Base-by-base conservation (phyloP, 345 rosid genomes). In the Eucalyptus decipiens region DNA sequence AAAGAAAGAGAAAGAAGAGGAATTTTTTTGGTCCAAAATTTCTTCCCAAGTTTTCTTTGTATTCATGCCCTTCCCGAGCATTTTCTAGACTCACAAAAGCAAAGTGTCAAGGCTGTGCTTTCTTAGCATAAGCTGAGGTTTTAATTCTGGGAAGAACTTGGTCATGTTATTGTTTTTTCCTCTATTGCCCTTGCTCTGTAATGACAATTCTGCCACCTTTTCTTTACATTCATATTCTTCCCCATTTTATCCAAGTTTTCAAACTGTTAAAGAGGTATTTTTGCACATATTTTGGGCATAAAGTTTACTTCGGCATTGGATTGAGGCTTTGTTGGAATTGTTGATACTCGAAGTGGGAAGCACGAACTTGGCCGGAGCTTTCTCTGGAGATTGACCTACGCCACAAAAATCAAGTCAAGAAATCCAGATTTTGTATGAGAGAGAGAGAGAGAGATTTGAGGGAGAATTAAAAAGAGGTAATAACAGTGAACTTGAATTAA, bases 1-100 rank as follows among this genome's bases (percentile, higher is more conserved):
- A 30, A 62, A 11, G 0, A 2, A 7, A 14, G 3, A 15, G 18
- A n/a, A 65, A 4, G 9, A 65, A 7, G 19, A 65, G 0, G 7
- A 65, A 7, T 6, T 30, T 4, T 62, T 30, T 13, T 62, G 8
- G 10, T 65, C 72, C 1, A 13, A 62, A 30, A 62, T 62, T 62
- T 30, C 69, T 62, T 62, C 69, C 32, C 69, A 11, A 0, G 8
- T 62, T 62, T 28, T 62, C 4, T 30, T 60, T 28, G n/a, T 62
- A 62, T 62, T 30, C 34, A 62, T 30, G 1, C 34, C 67, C 0
- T 65, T 65, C 72, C 37, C 37, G 3, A 30, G 72, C 72, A 62
- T 60, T 28, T 60, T 60, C 69, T 60, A 28, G 32, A 6, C 32
- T 28, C 3, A 1, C 69, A 60, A 60, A 24, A 60, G 4, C 69